Conservation (phyloP, 23 red algal genomes). For the Gracilaria vermiculophylla region DNA sequence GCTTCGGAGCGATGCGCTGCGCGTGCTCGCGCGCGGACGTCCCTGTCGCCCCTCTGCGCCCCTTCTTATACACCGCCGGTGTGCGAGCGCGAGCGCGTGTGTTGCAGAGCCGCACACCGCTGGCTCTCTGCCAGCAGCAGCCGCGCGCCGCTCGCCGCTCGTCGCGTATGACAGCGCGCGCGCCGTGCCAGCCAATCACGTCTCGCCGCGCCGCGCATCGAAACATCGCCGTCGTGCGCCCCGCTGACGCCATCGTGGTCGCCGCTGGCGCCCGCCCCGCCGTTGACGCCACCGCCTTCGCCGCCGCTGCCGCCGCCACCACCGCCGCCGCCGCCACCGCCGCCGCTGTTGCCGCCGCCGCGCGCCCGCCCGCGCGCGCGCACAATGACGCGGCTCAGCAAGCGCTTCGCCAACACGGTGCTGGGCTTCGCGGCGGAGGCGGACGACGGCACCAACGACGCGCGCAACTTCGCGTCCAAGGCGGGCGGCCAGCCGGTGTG, state of each 20-base stretch:
- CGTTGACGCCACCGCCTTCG: no score
- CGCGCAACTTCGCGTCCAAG: constrained; percentile 11
- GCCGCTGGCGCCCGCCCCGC: neutral
- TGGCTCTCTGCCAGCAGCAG: no score
- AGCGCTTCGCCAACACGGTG: neutral
- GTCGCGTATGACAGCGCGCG: neutral
- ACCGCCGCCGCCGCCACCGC: no score
- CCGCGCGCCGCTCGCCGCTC: neutral
- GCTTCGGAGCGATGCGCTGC: neutral
- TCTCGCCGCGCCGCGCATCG: neutral
- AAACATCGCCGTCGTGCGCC: neutral
- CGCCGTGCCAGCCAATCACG: neutral
- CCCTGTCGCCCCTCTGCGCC: no score
- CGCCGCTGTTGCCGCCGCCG: no score
- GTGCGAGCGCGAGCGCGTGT: neutral
- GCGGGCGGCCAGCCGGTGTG: constrained; percentile 37
- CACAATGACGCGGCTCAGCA: neutral
- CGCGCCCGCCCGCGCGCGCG: no score
- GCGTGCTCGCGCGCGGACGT: no score
- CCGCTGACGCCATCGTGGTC: neutral
- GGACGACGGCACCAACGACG: neutral
- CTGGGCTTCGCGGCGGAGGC: constrained; percentile 40
- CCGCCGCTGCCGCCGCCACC: no score
- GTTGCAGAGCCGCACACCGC: no score
- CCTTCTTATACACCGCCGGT: no score